Base-by-base conservation (phyloP, 2,329 filamentous ascomycete species). In the Aspergillus brasiliensis region DNA sequence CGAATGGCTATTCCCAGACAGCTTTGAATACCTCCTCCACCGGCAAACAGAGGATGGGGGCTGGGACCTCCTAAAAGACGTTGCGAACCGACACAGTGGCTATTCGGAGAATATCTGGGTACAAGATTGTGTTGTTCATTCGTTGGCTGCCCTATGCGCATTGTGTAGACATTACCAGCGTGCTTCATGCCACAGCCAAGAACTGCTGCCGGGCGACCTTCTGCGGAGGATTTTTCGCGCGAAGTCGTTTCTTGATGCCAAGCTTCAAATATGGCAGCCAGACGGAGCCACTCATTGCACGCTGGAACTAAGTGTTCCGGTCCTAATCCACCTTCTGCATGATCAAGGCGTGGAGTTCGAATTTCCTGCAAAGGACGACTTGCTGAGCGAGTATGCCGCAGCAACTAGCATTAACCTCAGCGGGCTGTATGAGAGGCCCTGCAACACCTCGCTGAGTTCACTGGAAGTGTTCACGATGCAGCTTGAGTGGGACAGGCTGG, bases 401-500 rank as follows among this genome's bases (percentile, higher is more conserved):
- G 52, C 58, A 1, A 47, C 46, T 25, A 52, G 27, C 21, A 25
- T 56, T 34, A 53, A 60, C 23, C 8, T 60, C 3, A 25, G 11
- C 7, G 57, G 52, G 52, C 28, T 60, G 25, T 60, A 60, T 31
- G n/a, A 51, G 15, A 47, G 28, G 13, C 46, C 46, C 8, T 59
- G 52, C 31, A 37, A 48, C 15, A 46, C 56, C 2, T 51, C 51
- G 0, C 21, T 77, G 3, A 73, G 78, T 57, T 78, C 74, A 0
- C 61, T 79, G 0, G 77, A 79, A 53, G 73, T 71, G 0, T 75
- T 78, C 54, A 67, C 73, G n/a, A 71, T 73, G 11, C 70, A 62
- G 47, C 58, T 76, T 21, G 72, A 78, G 28, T 80, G 79, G 52
- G 63, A 74, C 52, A 67, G 66, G 51, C 60, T 79, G 11, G 58